Percentiles rank a stretch among this genome's conserved stretches.
Evolutionary conservation across 805 yeast genomes (phyloP).

Genomic region (Yarrowia deformans): DNA sequence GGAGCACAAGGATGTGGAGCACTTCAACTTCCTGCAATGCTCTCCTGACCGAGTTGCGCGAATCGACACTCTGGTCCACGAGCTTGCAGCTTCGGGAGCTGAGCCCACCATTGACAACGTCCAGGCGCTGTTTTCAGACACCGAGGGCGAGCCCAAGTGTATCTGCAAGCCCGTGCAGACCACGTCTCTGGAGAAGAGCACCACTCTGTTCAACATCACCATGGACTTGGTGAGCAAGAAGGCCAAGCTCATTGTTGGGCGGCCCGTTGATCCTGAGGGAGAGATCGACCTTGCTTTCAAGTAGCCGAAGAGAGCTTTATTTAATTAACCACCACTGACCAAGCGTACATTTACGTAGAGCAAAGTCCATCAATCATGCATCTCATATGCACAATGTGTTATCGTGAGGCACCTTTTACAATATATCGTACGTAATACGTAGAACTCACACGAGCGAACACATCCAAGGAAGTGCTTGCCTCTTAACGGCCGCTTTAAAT

Average conservation of each 20-base stretch:
- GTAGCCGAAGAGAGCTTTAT: not conserved
- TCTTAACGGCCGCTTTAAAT: no score
- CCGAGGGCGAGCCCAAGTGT: constrained; percentile 45
- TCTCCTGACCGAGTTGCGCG: constrained; percentile 41
- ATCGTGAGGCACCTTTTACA: no score
- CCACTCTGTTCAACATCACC: constrained; percentile 46
- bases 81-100: constrained; percentile 15
- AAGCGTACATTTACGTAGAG: not conserved
- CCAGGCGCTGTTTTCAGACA: constrained; percentile 43
- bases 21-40: constrained; percentile 31
- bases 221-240: constrained; percentile 44
- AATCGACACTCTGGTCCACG: constrained; percentile 40
- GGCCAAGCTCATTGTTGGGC: constrained; percentile 45
- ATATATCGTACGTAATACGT: no score
- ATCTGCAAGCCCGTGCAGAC: constrained; percentile 45
- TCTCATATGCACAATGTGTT: not conserved
- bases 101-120: constrained; percentile 39
- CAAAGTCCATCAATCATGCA: not conserved
- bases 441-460: no score
- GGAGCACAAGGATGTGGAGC: constrained; percentile 41
- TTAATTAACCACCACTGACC: constrained; percentile 18
- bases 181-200: constrained; percentile 36
- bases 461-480: no score
- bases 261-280: constrained; percentile 43
- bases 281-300: constrained; percentile 22